A percentile compares a stretch with the other conserved stretches of the same genome.
These are phyloP conservation scores for Podaxis sp. DNA, from an alignment of 768 basidiomycete species.

Conservation along the genomic window DNA sequence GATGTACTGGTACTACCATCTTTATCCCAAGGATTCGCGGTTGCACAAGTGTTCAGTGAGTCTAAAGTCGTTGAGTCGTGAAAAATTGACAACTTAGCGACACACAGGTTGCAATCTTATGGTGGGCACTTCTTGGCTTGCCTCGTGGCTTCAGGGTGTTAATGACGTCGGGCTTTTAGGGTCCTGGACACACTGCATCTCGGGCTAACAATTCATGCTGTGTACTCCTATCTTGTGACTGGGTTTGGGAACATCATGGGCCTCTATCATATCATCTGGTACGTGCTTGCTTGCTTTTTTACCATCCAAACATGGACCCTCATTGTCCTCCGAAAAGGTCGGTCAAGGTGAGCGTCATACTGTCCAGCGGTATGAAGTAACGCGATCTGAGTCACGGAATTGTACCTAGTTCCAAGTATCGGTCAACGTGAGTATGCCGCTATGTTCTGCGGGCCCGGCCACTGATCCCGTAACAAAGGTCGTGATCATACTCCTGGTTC, in stretches of 20 bases:
- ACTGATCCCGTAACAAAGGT: conserved; percentile 26
- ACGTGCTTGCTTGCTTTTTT: conserved; percentile 10
- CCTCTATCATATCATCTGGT: conserved; percentile 32
- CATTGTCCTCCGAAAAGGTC: conserved; percentile 26
- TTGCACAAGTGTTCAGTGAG: conserved; percentile 37
- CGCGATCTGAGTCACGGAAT: neutral
- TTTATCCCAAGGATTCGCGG: conserved; percentile 33
- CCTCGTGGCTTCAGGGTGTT: neutral
- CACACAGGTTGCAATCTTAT: conserved; percentile 10
- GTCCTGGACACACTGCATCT: conserved; percentile 36
- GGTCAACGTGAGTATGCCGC: conserved; percentile 35
- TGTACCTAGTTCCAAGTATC: conserved; percentile 36
- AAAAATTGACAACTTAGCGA: neutral
- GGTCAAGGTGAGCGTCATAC: conserved; percentile 27
- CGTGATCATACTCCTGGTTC: conserved; percentile 43
- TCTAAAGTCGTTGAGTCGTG: neutral
- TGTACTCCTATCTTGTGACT: conserved; percentile 35
- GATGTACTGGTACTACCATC: conserved; percentile 39
- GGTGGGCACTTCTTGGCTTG: neutral
- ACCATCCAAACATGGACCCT: neutral
- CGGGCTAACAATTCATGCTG: conserved; percentile 31
- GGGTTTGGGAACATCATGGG: conserved; percentile 33
- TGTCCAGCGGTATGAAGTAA: too few species aligned
- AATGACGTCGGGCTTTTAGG: conserved; percentile 21
- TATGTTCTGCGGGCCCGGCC: neutral